phyloP scores from a whole-genome alignment of 2,329 filamentous ascomycete species.

The Macrophomina pseudophaseolina region DNA sequence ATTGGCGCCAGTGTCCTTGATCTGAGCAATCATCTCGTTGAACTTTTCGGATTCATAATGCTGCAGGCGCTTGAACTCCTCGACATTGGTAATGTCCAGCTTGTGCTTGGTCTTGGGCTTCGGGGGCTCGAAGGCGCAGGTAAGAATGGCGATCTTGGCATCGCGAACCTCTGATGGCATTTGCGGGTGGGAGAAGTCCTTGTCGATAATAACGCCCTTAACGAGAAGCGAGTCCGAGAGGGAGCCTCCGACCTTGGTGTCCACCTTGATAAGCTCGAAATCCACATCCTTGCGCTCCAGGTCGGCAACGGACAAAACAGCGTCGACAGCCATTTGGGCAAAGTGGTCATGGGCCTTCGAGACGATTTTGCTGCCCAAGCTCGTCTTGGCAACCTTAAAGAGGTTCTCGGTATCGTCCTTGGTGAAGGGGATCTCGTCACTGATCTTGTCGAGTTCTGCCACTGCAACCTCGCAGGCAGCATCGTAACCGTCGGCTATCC shows the following conservation, averaged over 20 bases:
- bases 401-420: constrained; percentile 82
- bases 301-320: constrained; percentile 94
- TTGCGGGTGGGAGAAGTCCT: constrained; percentile 99
- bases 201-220: constrained; percentile 98
- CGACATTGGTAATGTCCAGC: constrained; percentile 93
- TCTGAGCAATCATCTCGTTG: constrained; percentile 96
- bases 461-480: constrained; percentile 97
- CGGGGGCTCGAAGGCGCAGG: constrained; percentile 96
- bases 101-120: constrained; percentile 99
- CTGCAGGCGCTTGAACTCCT: constrained; percentile 98
- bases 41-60: constrained; percentile 97
- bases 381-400: constrained; percentile 92
- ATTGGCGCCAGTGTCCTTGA: constrained; percentile 97
- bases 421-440: constrained; percentile 86
- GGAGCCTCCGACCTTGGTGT: constrained; percentile 94
- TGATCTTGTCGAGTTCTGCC: constrained; percentile 88
- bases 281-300: constrained; percentile 96
- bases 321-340: constrained; percentile 94
- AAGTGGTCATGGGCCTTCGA: constrained; percentile 99
- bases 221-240: constrained; percentile 94
- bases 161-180: constrained; percentile 96
- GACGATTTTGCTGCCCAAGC: constrained; percentile 97
- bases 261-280: constrained; percentile 99
- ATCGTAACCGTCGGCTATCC: constrained; percentile 98
- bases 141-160: constrained; percentile 96